Percentiles rank a stretch among this genome's conserved stretches.
These are phyloP conservation scores for Pestalotiopsis sp. DNA, from an alignment of 2,329 filamentous ascomycete species.

Conservation along the genomic window DNA sequence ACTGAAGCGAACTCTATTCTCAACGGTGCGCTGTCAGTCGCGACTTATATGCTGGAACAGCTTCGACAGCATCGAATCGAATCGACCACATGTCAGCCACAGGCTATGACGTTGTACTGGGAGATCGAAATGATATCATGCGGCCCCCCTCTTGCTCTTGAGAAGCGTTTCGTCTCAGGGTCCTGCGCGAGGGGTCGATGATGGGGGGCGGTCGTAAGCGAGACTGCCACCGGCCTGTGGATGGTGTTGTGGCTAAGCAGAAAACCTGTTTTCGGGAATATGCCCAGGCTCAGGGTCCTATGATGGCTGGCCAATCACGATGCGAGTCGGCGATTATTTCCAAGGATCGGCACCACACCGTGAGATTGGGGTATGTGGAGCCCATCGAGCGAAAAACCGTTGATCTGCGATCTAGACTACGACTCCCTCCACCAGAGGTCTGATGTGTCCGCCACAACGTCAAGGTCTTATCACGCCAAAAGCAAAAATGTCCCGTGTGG, in stretches of 20 bases:
- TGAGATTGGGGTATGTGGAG: constrained; percentile 4
- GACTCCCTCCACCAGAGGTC: neutral
- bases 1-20: neutral
- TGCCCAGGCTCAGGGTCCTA: constrained; percentile 2
- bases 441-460: constrained; percentile 1
- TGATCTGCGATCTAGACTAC: constrained; percentile 9
- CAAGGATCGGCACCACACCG: neutral
- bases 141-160: neutral
- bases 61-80: neutral
- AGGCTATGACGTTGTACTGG: constrained; percentile 9
- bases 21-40: neutral
- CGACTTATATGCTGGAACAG: neutral
- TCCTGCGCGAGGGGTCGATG: neutral
- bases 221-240: constrained; percentile 1
- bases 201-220: neutral
- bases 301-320: neutral
- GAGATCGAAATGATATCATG: constrained; percentile 5
- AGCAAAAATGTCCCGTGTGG: neutral
- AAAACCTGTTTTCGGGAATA: constrained; percentile 10
- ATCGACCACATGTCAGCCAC: constrained; percentile 5
- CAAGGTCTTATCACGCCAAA: constrained; percentile 5
- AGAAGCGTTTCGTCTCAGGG: neutral
- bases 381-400: constrained; percentile 5
- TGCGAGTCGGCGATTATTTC: neutral
- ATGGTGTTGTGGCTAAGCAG: constrained; percentile 11